A percentile compares a stretch with the other conserved stretches of the same genome.
phyloP scores from a whole-genome alignment of 176 grass and related monocot genomes.

The Melocanna baccifera region DNA sequence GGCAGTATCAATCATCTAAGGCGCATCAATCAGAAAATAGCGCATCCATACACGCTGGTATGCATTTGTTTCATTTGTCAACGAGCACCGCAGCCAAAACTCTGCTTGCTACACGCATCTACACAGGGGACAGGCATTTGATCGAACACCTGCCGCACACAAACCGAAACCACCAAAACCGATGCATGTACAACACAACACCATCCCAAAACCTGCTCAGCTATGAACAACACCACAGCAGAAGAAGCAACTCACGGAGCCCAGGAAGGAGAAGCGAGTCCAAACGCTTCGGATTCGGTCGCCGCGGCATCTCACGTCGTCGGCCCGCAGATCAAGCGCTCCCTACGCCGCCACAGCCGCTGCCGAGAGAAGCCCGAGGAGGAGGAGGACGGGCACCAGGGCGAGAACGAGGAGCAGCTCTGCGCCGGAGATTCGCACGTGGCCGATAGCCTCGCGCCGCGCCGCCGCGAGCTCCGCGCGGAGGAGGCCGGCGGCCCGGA shows the following conservation, averaged over 20 bases:
- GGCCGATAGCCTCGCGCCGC: conserved; percentile 8
- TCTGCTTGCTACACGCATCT: background rate
- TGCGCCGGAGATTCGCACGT: background rate
- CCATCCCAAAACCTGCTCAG: background rate
- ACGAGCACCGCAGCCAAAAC: background rate
- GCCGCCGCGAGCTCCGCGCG: conserved; percentile 21
- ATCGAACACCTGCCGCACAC: background rate
- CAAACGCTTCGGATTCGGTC: background rate
- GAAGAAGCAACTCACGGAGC: conserved; percentile 18
- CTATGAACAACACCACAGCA: background rate
- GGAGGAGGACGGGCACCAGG: conserved; percentile 19
- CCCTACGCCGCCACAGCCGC: background rate
- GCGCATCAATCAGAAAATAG: too few species aligned
- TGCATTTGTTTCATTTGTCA: background rate
- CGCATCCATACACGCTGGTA: too few species aligned
- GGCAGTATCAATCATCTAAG: too few species aligned
- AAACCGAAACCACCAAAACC: background rate
- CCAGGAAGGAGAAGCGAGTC: background rate
- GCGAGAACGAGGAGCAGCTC: conserved; percentile 41
- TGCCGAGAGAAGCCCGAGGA: conserved; percentile 31
- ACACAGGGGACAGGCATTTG: background rate
- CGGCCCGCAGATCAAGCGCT: background rate
- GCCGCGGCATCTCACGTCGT: background rate
- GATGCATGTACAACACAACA: background rate
- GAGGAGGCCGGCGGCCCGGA: conserved; percentile 3